phyloP scores from a whole-genome alignment of 2,329 filamentous ascomycete species.

The Fusarium chuoi region DNA sequence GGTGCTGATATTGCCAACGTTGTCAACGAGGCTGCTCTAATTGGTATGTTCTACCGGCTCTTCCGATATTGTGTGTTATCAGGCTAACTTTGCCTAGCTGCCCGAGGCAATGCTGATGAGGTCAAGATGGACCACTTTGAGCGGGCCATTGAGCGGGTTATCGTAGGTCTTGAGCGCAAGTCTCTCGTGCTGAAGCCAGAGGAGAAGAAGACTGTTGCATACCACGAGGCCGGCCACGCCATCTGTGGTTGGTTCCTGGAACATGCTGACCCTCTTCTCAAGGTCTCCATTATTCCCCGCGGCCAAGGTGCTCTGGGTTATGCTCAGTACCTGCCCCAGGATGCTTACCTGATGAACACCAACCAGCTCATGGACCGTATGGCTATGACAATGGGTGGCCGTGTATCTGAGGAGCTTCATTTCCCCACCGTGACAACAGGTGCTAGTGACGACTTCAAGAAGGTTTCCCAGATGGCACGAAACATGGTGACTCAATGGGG shows the following conservation, averaged over 20 bases:
- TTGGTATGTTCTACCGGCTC: constrained; percentile 71
- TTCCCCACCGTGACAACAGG: constrained; percentile 97
- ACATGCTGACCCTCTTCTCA: constrained; percentile 95
- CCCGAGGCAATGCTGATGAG: constrained; percentile 80
- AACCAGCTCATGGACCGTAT: constrained; percentile 98
- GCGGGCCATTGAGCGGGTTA: constrained; percentile 95
- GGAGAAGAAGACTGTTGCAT: constrained; percentile 96
- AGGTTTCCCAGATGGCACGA: constrained; percentile 94
- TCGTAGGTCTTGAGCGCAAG: constrained; percentile 97
- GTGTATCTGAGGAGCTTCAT: constrained; percentile 94
- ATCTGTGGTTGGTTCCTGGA: constrained; percentile 99
- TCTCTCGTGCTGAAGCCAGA: constrained; percentile 91
- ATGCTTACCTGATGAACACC: constrained; percentile 95
- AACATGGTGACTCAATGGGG: constrained; percentile 99
- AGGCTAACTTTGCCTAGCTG: constrained; percentile 66
- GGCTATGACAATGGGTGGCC: constrained; percentile 98
- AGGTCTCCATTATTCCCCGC: constrained; percentile 98
- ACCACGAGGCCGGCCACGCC: constrained; percentile 97
- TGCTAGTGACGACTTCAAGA: constrained; percentile 97
- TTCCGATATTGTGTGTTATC: constrained; percentile 46
- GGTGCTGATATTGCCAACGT: constrained; percentile 99
- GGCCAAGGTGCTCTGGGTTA: constrained; percentile 94
- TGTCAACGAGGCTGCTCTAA: constrained; percentile 95
- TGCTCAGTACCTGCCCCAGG: constrained; percentile 94
- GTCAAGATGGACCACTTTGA: constrained; percentile 95